Evolutionary conservation across 257 asterid genomes (phyloP).

Genomic region (Lycium barbarum): DNA sequence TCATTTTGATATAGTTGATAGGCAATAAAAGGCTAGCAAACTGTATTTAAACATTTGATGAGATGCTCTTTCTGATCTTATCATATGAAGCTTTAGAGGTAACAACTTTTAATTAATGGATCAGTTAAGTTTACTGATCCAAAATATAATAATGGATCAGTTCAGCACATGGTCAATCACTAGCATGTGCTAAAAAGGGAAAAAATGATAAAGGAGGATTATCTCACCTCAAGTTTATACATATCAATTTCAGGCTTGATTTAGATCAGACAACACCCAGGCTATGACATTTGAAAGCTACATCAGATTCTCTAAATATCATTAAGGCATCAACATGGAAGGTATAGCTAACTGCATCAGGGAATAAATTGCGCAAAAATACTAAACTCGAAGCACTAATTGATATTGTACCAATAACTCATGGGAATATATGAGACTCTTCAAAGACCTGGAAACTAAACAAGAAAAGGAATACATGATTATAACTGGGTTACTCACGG

Average conservation of each 20-base stretch:
- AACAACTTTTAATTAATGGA: background rate
- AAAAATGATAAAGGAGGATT: background rate
- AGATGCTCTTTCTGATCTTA: conserved; percentile 15
- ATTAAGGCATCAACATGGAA: background rate
- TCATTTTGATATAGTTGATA: background rate
- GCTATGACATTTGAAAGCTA: background rate
- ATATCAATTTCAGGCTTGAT: background rate
- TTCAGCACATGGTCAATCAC: background rate
- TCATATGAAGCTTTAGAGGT: background rate
- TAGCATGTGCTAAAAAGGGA: background rate
- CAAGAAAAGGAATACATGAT: background rate
- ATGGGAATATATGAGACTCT: conserved; percentile 1
- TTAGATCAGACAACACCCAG: background rate
- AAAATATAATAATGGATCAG: background rate
- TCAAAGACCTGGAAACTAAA: conserved; percentile 9
- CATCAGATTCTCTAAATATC: background rate
- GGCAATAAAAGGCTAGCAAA: background rate
- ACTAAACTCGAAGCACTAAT: background rate
- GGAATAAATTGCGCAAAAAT: background rate
- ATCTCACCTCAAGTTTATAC: background rate
- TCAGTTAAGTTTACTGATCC: background rate
- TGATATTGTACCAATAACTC: conserved; percentile 10
- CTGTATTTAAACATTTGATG: background rate
- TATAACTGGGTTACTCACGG: conserved; percentile 8
- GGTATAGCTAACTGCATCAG: background rate